Evolutionary conservation across 2,329 filamentous ascomycete species (phyloP).

Genomic region (Pyrenophora teres): DNA sequence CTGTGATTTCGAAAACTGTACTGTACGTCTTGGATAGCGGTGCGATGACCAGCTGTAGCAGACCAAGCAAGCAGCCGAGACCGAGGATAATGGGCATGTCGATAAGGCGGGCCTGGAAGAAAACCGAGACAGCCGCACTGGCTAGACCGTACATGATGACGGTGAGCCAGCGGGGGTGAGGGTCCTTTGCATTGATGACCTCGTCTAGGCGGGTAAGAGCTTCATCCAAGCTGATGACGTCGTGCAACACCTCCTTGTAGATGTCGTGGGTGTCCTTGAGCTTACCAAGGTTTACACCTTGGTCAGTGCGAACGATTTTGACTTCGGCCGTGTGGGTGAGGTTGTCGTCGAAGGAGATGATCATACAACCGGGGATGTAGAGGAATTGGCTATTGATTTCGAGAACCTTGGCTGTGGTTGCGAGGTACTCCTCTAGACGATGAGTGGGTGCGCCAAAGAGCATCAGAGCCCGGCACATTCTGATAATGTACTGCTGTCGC

Average conservation of each 20-base stretch:
- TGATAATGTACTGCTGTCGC: constrained; percentile 82
- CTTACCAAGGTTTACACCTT: constrained; percentile 74
- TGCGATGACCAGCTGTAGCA: constrained; percentile 75
- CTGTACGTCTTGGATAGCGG: constrained; percentile 72
- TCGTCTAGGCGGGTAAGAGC: constrained; percentile 66
- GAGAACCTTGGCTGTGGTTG: constrained; percentile 80
- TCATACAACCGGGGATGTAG: constrained; percentile 90
- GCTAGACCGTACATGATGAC: constrained; percentile 76
- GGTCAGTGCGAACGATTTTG: constrained; percentile 70
- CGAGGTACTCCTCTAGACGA: constrained; percentile 87
- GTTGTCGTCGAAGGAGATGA: constrained; percentile 80
- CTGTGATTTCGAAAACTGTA: constrained; percentile 56
- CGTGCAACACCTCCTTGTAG: constrained; percentile 79
- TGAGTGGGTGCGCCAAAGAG: constrained; percentile 88
- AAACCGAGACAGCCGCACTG: constrained; percentile 74
- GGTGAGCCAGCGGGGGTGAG: constrained; percentile 53
- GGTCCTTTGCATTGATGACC: constrained; percentile 62
- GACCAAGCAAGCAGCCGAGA: constrained; percentile 72
- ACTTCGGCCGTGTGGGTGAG: constrained; percentile 73
- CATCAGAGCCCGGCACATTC: constrained; percentile 85
- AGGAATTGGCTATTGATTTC: constrained; percentile 87
- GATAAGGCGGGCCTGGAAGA: constrained; percentile 75
- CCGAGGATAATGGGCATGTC: constrained; percentile 79
- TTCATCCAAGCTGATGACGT: constrained; percentile 71
- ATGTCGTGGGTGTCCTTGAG: constrained; percentile 75